Conservation (phyloP, 2,329 filamentous ascomycete genomes). For the Venturia oleaginea region DNA sequence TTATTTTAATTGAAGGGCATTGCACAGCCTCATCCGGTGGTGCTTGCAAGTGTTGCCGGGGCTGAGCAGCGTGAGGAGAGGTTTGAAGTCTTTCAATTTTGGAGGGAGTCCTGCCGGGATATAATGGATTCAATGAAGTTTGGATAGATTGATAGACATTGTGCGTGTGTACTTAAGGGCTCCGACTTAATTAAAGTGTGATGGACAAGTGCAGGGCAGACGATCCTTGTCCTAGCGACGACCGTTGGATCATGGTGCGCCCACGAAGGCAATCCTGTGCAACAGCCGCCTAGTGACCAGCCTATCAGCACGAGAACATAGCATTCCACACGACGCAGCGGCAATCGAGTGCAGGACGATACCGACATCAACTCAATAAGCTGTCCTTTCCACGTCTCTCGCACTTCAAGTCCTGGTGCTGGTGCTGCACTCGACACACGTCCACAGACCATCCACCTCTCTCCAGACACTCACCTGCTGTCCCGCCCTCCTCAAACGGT, state of each 20-base stretch:
- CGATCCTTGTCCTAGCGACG: not conserved
- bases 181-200: constrained; percentile 1
- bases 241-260: not conserved
- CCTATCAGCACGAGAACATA: not conserved
- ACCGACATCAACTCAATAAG: not conserved
- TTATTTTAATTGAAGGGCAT: not conserved
- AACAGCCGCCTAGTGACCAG: not conserved
- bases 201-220: not conserved
- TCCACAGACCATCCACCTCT: not conserved
- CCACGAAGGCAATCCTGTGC: not conserved
- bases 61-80: not conserved
- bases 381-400: too few species aligned
- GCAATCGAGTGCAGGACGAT: not conserved
- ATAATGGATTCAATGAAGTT: too few species aligned
- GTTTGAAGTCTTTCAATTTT: not conserved
- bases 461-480: not conserved
- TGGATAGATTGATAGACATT: not conserved
- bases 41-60: not conserved
- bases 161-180: not conserved
- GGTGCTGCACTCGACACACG: not conserved
- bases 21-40: not conserved
- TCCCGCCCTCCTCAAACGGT: not conserved
- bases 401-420: too few species aligned
- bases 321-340: not conserved
- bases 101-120: too few species aligned